Evolutionary conservation across 345 rosid species (phyloP).

Genomic region (Zanthoxylum bungeanum): DNA sequence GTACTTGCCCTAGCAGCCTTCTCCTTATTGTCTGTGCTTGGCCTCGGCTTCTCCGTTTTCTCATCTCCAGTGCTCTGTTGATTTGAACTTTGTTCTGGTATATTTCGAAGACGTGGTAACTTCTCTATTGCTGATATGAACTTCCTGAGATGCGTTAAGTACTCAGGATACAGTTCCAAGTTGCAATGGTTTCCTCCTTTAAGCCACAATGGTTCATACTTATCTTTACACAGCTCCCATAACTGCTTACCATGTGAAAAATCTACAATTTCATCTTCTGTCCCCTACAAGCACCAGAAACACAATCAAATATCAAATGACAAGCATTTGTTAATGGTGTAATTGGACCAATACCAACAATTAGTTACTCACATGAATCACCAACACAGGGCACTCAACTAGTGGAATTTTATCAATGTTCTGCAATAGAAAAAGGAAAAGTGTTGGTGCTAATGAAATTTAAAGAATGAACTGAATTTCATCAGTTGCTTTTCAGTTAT

Average conservation of each 20-base stretch:
- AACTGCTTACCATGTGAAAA: slow-evolving; percentile 83
- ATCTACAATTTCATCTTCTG: slow-evolving; percentile 76
- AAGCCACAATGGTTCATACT: slow-evolving; percentile 91
- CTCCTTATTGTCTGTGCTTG: slow-evolving; percentile 34
- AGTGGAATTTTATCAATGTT: slow-evolving; percentile 80
- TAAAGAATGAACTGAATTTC: background rate
- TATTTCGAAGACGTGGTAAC: slow-evolving; percentile 31
- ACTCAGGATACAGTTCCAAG: slow-evolving; percentile 76
- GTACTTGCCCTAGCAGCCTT: slow-evolving; percentile 41
- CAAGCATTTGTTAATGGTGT: background rate
- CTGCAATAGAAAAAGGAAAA: slow-evolving; percentile 43
- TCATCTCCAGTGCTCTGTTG: too few species aligned
- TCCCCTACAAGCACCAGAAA: slow-evolving; percentile 51
- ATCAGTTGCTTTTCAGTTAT: background rate
- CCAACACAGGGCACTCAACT: slow-evolving; percentile 77
- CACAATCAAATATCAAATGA: background rate
- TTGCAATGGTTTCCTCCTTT: slow-evolving; percentile 82
- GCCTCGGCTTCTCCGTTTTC: too few species aligned
- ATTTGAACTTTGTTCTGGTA: too few species aligned
- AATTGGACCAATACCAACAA: background rate
- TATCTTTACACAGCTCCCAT: slow-evolving; percentile 78
- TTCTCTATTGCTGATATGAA: slow-evolving; percentile 77
- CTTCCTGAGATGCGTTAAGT: slow-evolving; percentile 67
- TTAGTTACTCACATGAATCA: slow-evolving; percentile 83
- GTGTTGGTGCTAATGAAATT: background rate